phyloP scores from a whole-genome alignment of 2,329 filamentous ascomycete genomes.

The Parasarocladium wereldwijsianum region DNA sequence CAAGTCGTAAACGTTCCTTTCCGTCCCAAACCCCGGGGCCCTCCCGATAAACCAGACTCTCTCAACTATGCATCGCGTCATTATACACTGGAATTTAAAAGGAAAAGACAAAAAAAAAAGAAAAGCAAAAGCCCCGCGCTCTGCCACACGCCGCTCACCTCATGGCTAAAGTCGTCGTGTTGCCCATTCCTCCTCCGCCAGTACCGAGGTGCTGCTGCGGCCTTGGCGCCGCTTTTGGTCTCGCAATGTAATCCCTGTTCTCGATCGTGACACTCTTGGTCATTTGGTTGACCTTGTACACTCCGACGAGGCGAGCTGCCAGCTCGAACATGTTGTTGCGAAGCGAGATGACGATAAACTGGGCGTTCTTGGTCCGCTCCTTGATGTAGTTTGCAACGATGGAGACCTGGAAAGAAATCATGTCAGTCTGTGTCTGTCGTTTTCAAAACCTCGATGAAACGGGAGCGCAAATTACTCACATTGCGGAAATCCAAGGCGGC shows the following conservation, averaged over 20 bases:
- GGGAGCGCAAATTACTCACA: slow-evolving; percentile 40
- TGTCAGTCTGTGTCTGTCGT: slow-evolving; percentile 11
- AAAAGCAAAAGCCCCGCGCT: no score
- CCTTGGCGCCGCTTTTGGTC: slow-evolving; percentile 11
- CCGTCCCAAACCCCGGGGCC: no score
- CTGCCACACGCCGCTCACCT: no score
- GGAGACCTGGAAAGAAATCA: slow-evolving; percentile 49
- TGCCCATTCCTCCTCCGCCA: slow-evolving; percentile 8
- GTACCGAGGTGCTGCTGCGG: slow-evolving; percentile 1
- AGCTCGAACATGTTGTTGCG: slow-evolving; percentile 99
- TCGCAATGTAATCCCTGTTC: slow-evolving; percentile 59
- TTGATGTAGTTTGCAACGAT: slow-evolving; percentile 99
- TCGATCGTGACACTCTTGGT: slow-evolving; percentile 85
- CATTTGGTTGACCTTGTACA: slow-evolving; percentile 99
- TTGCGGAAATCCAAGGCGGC: slow-evolving; percentile 96
- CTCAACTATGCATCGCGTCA: no score
- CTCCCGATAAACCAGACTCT: no score
- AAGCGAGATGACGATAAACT: slow-evolving; percentile 96
- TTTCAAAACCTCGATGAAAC: not conserved
- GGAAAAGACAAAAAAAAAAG: no score
- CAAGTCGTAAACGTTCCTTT: no score
- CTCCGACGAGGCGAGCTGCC: slow-evolving; percentile 83
- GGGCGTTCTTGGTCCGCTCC: slow-evolving; percentile 95
- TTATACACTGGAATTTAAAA: no score
- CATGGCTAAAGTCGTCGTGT: slow-evolving; percentile 20